Evolutionary conservation across 2,329 filamentous ascomycete species (phyloP), one percentile per base, ranked within the genome.

Genomic region (Neopestalotiopsis sp.): DNA sequence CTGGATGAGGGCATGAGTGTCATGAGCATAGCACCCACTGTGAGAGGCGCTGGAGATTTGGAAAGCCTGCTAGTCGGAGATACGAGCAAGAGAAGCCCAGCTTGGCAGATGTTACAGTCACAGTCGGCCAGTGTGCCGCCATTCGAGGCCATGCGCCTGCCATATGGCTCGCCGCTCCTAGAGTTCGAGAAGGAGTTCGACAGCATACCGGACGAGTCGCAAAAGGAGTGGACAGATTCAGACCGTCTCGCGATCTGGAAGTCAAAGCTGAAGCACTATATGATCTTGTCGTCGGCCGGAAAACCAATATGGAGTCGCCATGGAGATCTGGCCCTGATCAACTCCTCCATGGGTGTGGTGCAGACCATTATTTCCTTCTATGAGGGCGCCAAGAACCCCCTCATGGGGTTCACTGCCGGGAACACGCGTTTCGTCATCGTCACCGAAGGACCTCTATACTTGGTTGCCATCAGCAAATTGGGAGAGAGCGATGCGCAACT

Each of bases 291-390:
- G 2, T 95, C 94, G 14, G 95, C 97, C 10, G 96, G 96, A 24
- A 99, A 99, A 79, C 97, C 96, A 12, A 97, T 99, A 63, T 99
- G 95, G 86, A 98, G 94, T 76, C 89, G 97, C 63, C 95, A 99
- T 78, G 96, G 97, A 56, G 94, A 98, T 74, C 88, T 97, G 72
- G 90, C 92, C 67, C 84, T 98, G 58, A 94, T 98, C 77, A 97
- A 97, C 75, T 92, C 93, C 65, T 98, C 96, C 75, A 95, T 98
- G 78, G 96, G 96, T 56, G 92, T 99, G 20, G 91, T 98, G 1
- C 96, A 98, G 79, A 99, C 96, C 58, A 95, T 99, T 74, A 97
- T 99, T 71, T 98, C 96, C 1, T 98, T 98, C 78, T 98, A 97
- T 77, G 92, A 97, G 78, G 91, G 91, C 60, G 88, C 91, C 9